These are phyloP conservation scores for Fusarium sp. DNA, from an alignment of 2,329 filamentous ascomycete genomes.

Conservation along the genomic window DNA sequence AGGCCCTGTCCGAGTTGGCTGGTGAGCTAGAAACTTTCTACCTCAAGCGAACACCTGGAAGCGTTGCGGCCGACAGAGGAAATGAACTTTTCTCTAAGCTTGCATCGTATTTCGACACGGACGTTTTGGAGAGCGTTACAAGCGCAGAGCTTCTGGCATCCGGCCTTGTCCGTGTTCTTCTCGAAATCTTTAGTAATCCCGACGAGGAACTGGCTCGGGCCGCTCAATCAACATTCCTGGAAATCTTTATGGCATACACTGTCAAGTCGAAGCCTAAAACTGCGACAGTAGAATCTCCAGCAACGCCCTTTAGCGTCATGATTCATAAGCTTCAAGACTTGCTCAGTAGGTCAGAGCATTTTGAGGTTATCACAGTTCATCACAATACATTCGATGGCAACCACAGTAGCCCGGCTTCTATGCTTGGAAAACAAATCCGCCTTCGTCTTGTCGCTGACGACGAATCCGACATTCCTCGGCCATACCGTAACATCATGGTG, in stretches of 20 bases:
- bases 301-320: constrained; percentile 89
- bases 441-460: constrained; percentile 91
- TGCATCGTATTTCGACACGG: constrained; percentile 86
- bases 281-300: constrained; percentile 74
- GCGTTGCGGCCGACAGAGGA: constrained; percentile 65
- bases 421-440: constrained; percentile 95
- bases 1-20: constrained; percentile 78
- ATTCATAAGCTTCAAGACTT: constrained; percentile 96
- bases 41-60: constrained; percentile 64
- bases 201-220: constrained; percentile 71
- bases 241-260: constrained; percentile 88
- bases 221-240: constrained; percentile 86
- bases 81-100: constrained; percentile 78
- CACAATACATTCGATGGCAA: constrained; percentile 92
- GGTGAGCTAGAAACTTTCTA: constrained; percentile 80
- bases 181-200: constrained; percentile 83
- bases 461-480: constrained; percentile 86
- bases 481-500: constrained; percentile 96
- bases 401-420: constrained; percentile 90
- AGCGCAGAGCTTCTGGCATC: constrained; percentile 95
- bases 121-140: constrained; percentile 92
- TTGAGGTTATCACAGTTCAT: constrained; percentile 96
- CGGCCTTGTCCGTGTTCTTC: constrained; percentile 85
- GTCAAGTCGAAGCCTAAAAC: constrained; percentile 76
- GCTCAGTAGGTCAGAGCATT: constrained; percentile 96